Conservation (phyloP, 306 rosid genomes). For the Glycine latifolia region DNA sequence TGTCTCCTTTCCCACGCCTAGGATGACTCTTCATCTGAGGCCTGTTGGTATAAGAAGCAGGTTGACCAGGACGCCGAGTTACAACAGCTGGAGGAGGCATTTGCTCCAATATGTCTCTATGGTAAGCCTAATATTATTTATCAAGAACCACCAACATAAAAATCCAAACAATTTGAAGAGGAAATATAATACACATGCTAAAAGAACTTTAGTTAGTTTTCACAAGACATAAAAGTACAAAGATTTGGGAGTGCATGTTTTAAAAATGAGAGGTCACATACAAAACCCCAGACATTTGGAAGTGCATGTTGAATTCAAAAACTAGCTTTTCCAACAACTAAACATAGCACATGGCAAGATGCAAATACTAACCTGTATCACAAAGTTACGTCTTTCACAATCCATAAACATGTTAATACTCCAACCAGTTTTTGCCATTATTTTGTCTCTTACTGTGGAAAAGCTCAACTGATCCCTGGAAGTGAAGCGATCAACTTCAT, state of each 20-base stretch:
- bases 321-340: conserved; percentile 27
- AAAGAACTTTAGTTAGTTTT: conserved; percentile 10
- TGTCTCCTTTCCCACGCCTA: conserved; percentile 67
- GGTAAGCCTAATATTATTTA: conserved; percentile 69
- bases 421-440: conserved; percentile 83
- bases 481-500: conserved; percentile 96
- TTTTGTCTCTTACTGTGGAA: conserved; percentile 87
- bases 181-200: not conserved
- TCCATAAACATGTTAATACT: conserved; percentile 85
- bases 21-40: conserved; percentile 60
- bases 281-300: not conserved
- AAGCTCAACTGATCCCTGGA: conserved; percentile 97
- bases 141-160: conserved; percentile 27
- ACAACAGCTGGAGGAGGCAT: conserved; percentile 74
- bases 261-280: not conserved
- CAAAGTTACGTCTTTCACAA: conserved; percentile 96
- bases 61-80: conserved; percentile 48
- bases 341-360: conserved; percentile 32
- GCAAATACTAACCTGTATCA: conserved; percentile 71
- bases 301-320: conserved; percentile 17
- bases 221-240: not conserved
- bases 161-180: conserved; percentile 9
- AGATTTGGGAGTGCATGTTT: not conserved
- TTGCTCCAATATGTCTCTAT: conserved; percentile 78
- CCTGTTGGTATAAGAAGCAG: conserved; percentile 46